These are phyloP conservation scores for Pichia sp. DNA, from an alignment of 1,139 yeast genomes.

Conservation along the genomic window DNA sequence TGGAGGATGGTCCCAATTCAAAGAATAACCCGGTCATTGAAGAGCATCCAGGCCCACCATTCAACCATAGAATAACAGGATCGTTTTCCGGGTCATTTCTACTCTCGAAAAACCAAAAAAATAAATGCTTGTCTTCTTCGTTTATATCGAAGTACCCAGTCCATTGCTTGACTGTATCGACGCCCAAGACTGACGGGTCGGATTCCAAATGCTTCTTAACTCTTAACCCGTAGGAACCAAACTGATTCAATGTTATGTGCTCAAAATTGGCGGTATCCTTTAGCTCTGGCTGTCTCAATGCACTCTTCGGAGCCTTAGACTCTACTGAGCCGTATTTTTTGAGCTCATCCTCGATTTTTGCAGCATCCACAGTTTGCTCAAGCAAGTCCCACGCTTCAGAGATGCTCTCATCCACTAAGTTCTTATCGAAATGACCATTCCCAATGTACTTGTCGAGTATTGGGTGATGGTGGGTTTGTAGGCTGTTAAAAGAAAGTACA, in stretches of 20 bases:
- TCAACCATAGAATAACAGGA: constrained; percentile 83
- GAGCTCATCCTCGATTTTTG: constrained; percentile 9
- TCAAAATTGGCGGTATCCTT: constrained; percentile 2
- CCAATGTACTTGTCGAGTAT: constrained; percentile 14
- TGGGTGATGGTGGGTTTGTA: constrained; percentile 4
- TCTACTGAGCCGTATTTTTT: neutral
- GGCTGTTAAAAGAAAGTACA: constrained; percentile 5
- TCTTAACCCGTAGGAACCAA: constrained; percentile 21
- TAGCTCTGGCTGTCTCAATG: constrained; percentile 3
- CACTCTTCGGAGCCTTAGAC: constrained; percentile 9
- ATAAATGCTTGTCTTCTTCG: constrained; percentile 79
- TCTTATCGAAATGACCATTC: constrained; percentile 6
- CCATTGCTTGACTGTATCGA: constrained; percentile 77
- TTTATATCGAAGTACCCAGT: constrained; percentile 85
- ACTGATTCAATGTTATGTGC: neutral
- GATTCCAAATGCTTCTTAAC: constrained; percentile 22
- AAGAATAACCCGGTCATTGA: constrained; percentile 87
- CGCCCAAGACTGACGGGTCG: constrained; percentile 27
- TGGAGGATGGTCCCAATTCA: constrained; percentile 83
- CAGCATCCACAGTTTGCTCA: constrained; percentile 10
- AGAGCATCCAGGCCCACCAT: constrained; percentile 92
- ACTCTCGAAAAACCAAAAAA: constrained; percentile 84
- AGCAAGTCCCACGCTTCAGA: constrained; percentile 15
- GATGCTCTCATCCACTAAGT: neutral
- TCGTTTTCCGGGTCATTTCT: constrained; percentile 84